phyloP scores from a whole-genome alignment of 2,329 filamentous ascomycete genomes.

The Fusarium sacchari region DNA sequence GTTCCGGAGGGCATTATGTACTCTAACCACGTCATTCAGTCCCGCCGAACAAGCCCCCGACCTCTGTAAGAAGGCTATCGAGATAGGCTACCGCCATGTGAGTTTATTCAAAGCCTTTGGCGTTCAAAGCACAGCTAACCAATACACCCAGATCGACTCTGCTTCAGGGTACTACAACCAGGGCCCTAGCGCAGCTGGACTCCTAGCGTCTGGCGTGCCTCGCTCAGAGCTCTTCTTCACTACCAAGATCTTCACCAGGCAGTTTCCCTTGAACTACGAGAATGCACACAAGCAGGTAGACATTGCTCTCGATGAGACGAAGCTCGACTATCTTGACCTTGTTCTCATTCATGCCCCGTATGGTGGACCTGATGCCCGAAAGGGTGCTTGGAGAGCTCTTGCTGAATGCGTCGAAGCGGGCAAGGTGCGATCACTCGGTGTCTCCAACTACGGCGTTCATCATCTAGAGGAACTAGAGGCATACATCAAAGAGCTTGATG shows the following conservation, averaged over 20 bases:
- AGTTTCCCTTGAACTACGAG: constrained; percentile 63
- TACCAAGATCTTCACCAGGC: constrained; percentile 61
- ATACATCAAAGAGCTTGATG: constrained; percentile 70
- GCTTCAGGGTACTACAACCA: constrained; percentile 64
- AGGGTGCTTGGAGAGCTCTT: constrained; percentile 69
- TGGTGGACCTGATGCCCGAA: constrained; percentile 64
- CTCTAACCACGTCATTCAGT: constrained; percentile 36
- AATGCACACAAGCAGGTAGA: constrained; percentile 71
- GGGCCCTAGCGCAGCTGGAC: constrained; percentile 57
- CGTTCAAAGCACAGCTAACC: neutral
- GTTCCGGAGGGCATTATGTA: neutral
- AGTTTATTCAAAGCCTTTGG: constrained; percentile 7
- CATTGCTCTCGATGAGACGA: constrained; percentile 68
- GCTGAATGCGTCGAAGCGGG: constrained; percentile 71
- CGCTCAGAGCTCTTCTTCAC: constrained; percentile 65
- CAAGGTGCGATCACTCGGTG: constrained; percentile 69
- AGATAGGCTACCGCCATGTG: constrained; percentile 64
- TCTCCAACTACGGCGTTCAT: constrained; percentile 73
- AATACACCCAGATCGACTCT: constrained; percentile 58
- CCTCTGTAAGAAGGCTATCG: constrained; percentile 58
- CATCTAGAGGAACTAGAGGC: constrained; percentile 69
- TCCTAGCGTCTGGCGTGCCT: constrained; percentile 54
- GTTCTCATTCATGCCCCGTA: constrained; percentile 71
- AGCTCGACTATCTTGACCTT: constrained; percentile 74
- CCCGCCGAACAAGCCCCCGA: constrained; percentile 46